phyloP scores from a whole-genome alignment of 1,284 basidiomycete genomes.

The Sparassis latifolia region DNA sequence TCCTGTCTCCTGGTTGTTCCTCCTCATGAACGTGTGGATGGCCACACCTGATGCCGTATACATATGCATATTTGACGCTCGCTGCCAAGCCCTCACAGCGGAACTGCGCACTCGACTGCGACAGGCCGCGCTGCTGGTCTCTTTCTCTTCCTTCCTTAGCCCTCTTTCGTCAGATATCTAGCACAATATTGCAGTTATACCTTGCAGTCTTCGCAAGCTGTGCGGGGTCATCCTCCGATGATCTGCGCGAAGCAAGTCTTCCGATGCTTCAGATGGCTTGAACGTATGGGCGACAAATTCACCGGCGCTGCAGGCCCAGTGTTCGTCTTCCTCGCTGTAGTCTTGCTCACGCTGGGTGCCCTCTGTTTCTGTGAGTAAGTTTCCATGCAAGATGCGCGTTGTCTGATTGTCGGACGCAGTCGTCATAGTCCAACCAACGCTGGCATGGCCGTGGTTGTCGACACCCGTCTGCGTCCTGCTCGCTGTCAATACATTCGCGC shows the following conservation, averaged over 20 bases:
- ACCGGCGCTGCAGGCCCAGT: constrained; percentile 89
- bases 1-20: no score
- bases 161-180: no score
- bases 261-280: constrained; percentile 78
- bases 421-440: constrained; percentile 58
- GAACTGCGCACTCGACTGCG: no score
- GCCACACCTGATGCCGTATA: no score
- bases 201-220: no score
- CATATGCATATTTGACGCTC: no score
- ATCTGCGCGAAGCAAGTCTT: constrained; percentile 49
- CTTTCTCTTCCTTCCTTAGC: no score
- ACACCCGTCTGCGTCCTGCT: constrained; percentile 68
- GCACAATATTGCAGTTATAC: no score
- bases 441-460: constrained; percentile 48
- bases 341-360: constrained; percentile 64
- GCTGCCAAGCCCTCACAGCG: no score
- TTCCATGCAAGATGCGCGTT: neutral
- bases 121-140: no score
- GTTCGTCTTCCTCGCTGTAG: constrained; percentile 75
- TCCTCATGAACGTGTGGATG: no score
- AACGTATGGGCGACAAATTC: constrained; percentile 70
- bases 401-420: constrained; percentile 38
- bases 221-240: constrained; percentile 9
- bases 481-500: constrained; percentile 69
- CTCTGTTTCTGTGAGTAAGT: constrained; percentile 71